These are phyloP conservation scores for Tylopilus plumbeoviolaceoides DNA, from an alignment of 768 basidiomycete genomes.

Conservation along the genomic window DNA sequence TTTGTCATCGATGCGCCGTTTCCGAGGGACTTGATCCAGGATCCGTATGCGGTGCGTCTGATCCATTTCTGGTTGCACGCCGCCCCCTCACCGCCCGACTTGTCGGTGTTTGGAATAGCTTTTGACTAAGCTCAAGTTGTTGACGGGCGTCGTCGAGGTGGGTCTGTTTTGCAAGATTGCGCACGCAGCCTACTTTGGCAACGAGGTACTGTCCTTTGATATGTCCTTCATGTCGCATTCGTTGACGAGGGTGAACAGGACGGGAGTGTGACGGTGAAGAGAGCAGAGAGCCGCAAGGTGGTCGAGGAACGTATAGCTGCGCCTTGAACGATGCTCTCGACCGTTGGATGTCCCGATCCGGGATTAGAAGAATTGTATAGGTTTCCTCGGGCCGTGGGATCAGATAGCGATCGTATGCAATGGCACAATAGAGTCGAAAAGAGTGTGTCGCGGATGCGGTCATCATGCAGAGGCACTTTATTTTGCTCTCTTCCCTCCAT, in stretches of 20 bases:
- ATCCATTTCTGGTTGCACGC: not conserved
- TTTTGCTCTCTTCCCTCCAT: no score
- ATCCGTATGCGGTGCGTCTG: constrained; percentile 53
- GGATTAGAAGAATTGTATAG: no score
- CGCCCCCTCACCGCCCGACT: no score
- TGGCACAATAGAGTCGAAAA: no score
- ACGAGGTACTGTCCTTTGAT: constrained; percentile 46
- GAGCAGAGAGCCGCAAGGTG: constrained; percentile 25
- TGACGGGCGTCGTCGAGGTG: constrained; percentile 98
- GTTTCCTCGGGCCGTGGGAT: no score
- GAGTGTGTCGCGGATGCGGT: no score
- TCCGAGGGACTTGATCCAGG: constrained; percentile 56
- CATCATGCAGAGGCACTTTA: no score
- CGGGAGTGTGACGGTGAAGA: constrained; percentile 65
- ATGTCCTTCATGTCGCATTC: not conserved
- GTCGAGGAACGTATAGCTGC: constrained; percentile 17
- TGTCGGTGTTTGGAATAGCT: no score
- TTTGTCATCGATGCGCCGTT: constrained; percentile 98
- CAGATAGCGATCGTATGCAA: no score
- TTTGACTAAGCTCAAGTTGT: constrained; percentile 78
- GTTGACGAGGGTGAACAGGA: constrained; percentile 39
- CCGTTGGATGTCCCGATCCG: not conserved
- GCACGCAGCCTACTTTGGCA: constrained; percentile 95
- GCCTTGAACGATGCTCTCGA: not conserved
- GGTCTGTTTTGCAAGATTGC: constrained; percentile 95